Evolutionary conservation across 106 monocot genomes (phyloP).

Genomic region (Acorus calamus): DNA sequence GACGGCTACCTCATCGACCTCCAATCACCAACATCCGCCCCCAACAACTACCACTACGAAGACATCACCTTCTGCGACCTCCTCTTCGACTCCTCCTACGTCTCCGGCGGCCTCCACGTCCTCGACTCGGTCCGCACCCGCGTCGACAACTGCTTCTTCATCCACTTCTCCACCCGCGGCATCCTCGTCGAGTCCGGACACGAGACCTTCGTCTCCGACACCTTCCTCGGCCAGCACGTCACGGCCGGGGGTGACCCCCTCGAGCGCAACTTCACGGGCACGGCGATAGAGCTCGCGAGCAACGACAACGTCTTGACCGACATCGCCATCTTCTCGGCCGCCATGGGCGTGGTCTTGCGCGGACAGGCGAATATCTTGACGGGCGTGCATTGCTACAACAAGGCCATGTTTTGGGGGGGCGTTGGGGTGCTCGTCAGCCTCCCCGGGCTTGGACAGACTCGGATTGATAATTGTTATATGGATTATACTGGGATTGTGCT

Average conservation of each 20-base stretch:
- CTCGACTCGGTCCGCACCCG: constrained; percentile 12
- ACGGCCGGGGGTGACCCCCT: constrained; percentile 11
- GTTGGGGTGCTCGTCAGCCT: constrained; percentile 10
- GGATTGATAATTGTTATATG: constrained; percentile 14
- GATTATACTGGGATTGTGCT: constrained; percentile 15
- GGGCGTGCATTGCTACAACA: constrained; percentile 20
- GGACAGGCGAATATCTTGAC: constrained; percentile 12
- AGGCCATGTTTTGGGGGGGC: constrained; percentile 9
- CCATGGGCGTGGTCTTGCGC: not conserved
- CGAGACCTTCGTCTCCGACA: constrained; percentile 14
- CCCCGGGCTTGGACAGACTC: constrained; percentile 9
- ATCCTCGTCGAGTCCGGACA: constrained; percentile 7
- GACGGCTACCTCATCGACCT: too few species aligned
- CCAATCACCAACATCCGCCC: too few species aligned
- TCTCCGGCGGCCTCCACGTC: constrained; percentile 9
- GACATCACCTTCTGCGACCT: too few species aligned
- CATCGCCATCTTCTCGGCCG: constrained; percentile 18
- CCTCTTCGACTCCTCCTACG: constrained; percentile 6
- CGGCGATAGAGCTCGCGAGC: constrained; percentile 9
- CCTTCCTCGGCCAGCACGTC: constrained; percentile 17
- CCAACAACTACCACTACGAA: too few species aligned
- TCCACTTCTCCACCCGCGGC: constrained; percentile 12
- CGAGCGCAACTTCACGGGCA: constrained; percentile 13
- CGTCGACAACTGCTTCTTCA: constrained; percentile 21
- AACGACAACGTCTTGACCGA: constrained; percentile 22